These are phyloP conservation scores for Paramecium sexaurelia DNA, from an alignment of 73 alveolate genomes.

Conservation along the genomic window DNA sequence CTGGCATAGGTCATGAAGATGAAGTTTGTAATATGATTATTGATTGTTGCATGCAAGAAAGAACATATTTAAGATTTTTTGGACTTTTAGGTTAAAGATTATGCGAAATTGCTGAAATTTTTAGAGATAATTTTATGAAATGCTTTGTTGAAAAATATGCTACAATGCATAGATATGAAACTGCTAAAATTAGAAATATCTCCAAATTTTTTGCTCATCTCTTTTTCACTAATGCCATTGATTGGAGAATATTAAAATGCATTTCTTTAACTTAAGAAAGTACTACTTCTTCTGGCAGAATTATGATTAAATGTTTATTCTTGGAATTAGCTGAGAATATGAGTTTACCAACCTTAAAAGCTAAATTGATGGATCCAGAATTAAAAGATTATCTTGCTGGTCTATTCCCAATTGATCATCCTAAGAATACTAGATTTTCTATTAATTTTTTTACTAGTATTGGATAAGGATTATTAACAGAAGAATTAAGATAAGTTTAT, in stretches of 20 bases:
- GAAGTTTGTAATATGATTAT: slow-evolving; percentile 96
- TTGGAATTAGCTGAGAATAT: slow-evolving; percentile 87
- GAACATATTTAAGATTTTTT: slow-evolving; percentile 96
- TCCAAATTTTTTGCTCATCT: slow-evolving; percentile 99
- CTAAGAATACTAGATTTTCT: slow-evolving; percentile 96
- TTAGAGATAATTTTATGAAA: slow-evolving; percentile 92
- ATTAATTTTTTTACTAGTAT: slow-evolving; percentile 98
- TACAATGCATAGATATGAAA: slow-evolving; percentile 97
- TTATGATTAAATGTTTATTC: slow-evolving; percentile 94
- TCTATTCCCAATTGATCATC: slow-evolving; percentile 94
- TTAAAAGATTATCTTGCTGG: slow-evolving; percentile 86
- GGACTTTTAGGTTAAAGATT: slow-evolving; percentile 89
- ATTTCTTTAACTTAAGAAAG: slow-evolving; percentile 97
- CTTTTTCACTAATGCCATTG: slow-evolving; percentile 96
- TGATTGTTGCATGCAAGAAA: slow-evolving; percentile 98
- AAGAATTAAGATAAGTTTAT: slow-evolving; percentile 80
- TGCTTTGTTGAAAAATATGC: slow-evolving; percentile 91
- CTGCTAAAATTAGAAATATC: slow-evolving; percentile 97
- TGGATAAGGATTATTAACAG: slow-evolving; percentile 98
- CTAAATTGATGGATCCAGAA: slow-evolving; percentile 76
- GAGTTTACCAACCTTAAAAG: slow-evolving; percentile 70
- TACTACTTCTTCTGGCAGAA: slow-evolving; percentile 97
- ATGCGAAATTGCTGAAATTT: slow-evolving; percentile 95
- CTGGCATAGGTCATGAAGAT: slow-evolving; percentile 97
- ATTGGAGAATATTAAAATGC: slow-evolving; percentile 87